Conservation (phyloP, 805 yeast species). For the Starmerella sp. region DNA sequence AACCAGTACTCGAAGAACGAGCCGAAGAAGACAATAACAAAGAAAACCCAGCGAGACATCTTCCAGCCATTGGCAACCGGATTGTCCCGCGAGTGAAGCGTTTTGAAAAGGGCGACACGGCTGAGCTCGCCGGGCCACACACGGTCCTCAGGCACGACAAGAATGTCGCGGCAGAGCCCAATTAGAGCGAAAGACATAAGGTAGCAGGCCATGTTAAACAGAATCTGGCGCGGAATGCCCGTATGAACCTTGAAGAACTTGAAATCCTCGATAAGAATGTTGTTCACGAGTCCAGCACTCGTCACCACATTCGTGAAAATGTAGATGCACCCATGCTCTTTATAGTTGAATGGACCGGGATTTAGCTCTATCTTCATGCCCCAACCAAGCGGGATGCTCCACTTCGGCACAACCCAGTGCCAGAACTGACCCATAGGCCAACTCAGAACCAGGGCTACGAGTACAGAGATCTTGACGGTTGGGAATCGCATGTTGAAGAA, state of each 20-base stretch:
- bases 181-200: slow-evolving; percentile 58
- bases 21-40: slow-evolving; percentile 34
- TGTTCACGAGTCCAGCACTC: slow-evolving; percentile 27
- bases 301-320: slow-evolving; percentile 25
- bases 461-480: slow-evolving; percentile 39
- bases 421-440: slow-evolving; percentile 52
- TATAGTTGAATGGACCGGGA: slow-evolving; percentile 53
- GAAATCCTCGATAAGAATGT: slow-evolving; percentile 31
- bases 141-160: slow-evolving; percentile 54
- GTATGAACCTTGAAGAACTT: slow-evolving; percentile 36
- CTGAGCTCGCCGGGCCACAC: slow-evolving; percentile 64
- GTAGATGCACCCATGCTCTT: slow-evolving; percentile 51
- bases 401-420: slow-evolving; percentile 33
- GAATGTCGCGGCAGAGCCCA: slow-evolving; percentile 47
- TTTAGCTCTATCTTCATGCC: slow-evolving; percentile 35
- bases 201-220: slow-evolving; percentile 46
- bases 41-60: slow-evolving; percentile 42
- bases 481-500: slow-evolving; percentile 52
- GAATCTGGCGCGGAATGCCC: slow-evolving; percentile 45
- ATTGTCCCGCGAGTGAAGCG: slow-evolving; percentile 40
- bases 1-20: slow-evolving; percentile 47
- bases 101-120: slow-evolving; percentile 44
- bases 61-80: slow-evolving; percentile 53
- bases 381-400: slow-evolving; percentile 17
- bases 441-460: slow-evolving; percentile 49